Base-by-base conservation (phyloP, 2,329 filamentous ascomycete genomes). In the Boeremia exigua region DNA sequence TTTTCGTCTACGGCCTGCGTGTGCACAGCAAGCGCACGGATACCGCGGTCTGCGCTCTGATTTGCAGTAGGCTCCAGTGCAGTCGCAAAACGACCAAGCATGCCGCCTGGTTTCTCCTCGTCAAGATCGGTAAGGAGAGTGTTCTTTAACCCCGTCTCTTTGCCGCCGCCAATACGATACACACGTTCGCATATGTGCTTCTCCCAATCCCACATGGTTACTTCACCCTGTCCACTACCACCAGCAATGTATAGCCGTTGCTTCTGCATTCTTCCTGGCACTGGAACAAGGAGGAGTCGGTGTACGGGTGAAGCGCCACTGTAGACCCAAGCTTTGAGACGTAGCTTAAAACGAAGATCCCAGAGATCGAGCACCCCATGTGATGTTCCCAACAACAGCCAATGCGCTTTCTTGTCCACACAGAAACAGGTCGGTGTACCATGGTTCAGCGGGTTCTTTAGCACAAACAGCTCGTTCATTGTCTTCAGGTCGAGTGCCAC, bases 171-270 rank as follows among this genome's bases (percentile, higher is more conserved):
- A 1, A 86, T 73, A 73, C 92, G 88, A 73, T 96, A 96, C 1
- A 97, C 88, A 73, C 98, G 93, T 56, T 91, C 86, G 69, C 95
- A 99, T 40, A 90, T 84, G 7, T 88, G 86, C 77, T 94, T 96
- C 72, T 98, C 94, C 14, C 98, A 81, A 69, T 98, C 95, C 95
- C 95, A 99, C 0, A 96, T 90, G 0, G 92, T 96, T 29, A 99
- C 86, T 71, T 99, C 95, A 14, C 92, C 92, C 58, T 91, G 87
- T 4, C 87, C 90, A 7, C 90, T 96, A 8, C 94, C 93, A 14
- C 94, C 93, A 2, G 92, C 89, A 8, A 97, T 89, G 72, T 92
- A 96, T 1, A 98, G 85, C 85, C 91, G 94, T 25, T 56, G 53
- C 72, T 88, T 89, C 10, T 90, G 90, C 38, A 91, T 86, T 49